Evolutionary conservation across 2,329 filamentous ascomycete species (phyloP).

Genomic region (Paracoccidioides brasiliensis): DNA sequence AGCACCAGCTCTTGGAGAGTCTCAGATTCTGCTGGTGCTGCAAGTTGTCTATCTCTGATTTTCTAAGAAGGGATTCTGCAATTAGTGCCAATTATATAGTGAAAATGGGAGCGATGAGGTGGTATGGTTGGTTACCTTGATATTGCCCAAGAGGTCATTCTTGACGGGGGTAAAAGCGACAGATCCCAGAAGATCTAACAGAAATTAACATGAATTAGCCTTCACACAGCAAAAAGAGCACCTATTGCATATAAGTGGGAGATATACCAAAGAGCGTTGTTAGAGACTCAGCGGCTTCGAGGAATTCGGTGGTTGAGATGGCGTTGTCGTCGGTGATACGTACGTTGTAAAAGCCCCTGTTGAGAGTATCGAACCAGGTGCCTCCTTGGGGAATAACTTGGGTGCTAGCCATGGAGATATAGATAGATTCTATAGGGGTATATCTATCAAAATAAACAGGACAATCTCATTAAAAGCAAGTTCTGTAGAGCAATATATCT

Average conservation of each 20-base stretch:
- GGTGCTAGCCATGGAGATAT: conserved; percentile 38
- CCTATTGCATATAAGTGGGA: background rate
- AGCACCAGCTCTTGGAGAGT: conserved; percentile 73
- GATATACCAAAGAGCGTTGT: conserved; percentile 69
- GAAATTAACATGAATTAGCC: background rate
- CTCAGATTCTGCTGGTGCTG: conserved; percentile 62
- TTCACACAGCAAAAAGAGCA: too few relatives aligned
- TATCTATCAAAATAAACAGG: background rate
- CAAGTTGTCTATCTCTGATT: conserved; percentile 70
- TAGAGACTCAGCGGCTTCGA: conserved; percentile 79
- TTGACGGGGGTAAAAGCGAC: conserved; percentile 84
- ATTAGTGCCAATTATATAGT: background rate
- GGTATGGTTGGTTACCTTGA: conserved; percentile 56
- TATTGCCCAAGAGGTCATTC: conserved; percentile 78
- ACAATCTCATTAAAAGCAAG: conserved; percentile 4
- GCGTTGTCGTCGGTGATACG: conserved; percentile 63
- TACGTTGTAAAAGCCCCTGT: conserved; percentile 73
- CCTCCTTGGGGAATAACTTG: conserved; percentile 45
- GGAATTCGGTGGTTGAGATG: conserved; percentile 72
- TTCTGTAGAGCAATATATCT: conserved; percentile 4
- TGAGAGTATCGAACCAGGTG: conserved; percentile 78
- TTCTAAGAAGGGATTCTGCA: conserved; percentile 45
- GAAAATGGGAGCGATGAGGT: background rate
- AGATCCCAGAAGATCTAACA: conserved; percentile 45
- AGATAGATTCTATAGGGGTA: background rate